Percentiles rank a stretch among this genome's conserved stretches.
phyloP scores from a whole-genome alignment of 495 filamentous ascomycete genomes.

The Penicillium paxilli region DNA sequence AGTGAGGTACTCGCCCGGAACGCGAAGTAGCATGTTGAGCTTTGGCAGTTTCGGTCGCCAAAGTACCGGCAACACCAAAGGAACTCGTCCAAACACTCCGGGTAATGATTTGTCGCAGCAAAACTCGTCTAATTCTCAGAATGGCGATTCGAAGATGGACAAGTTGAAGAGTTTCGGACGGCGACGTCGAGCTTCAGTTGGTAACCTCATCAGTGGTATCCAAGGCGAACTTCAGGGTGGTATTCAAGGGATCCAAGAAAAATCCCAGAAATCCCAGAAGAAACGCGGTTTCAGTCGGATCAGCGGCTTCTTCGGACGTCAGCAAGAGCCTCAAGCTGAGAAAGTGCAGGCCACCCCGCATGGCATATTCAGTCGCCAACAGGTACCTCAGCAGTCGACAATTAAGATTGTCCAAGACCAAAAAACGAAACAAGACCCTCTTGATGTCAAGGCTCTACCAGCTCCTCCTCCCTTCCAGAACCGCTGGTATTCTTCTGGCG shows the following conservation, averaged over 20 bases:
- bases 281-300: conserved; percentile 21
- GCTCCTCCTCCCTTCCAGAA: not conserved
- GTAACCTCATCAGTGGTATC: conserved; percentile 22
- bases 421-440: not conserved
- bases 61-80: conserved; percentile 17
- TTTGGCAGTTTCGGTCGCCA: conserved; percentile 26
- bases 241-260: conserved; percentile 18
- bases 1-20: conserved; percentile 26
- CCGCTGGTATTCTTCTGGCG: not conserved
- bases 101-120: conserved; percentile 21
- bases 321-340: conserved; percentile 13
- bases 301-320: conserved; percentile 23
- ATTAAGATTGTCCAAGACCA: not conserved
- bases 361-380: conserved; percentile 22
- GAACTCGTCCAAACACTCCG: conserved; percentile 25
- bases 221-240: conserved; percentile 15
- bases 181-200: conserved; percentile 32
- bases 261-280: conserved; percentile 6
- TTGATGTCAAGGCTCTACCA: conserved; percentile 5
- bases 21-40: conserved; percentile 29
- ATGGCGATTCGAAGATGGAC: conserved; percentile 24
- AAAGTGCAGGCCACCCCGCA: too few species aligned
- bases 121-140: conserved; percentile 7
- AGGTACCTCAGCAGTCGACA: conserved; percentile 6
- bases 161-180: conserved; percentile 34